These are phyloP conservation scores for Zelonia costaricensis DNA, from an alignment of 208 protist genomes.

Conservation along the genomic window DNA sequence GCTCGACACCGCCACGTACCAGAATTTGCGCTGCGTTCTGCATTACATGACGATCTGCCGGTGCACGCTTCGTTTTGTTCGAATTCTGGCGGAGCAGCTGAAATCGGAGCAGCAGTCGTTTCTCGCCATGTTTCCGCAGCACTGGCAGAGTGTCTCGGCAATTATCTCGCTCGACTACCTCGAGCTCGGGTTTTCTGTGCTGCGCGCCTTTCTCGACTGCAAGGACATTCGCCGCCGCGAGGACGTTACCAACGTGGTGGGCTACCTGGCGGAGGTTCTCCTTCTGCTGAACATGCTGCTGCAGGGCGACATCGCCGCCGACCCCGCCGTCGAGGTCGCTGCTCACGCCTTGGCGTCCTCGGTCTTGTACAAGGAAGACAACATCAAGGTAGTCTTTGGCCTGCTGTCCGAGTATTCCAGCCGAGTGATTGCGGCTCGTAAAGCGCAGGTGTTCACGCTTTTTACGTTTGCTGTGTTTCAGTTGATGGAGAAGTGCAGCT, in stretches of 20 bases:
- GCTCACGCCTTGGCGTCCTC: slow-evolving; percentile 83
- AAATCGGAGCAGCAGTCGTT: slow-evolving; percentile 43
- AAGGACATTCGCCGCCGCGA: slow-evolving; percentile 60
- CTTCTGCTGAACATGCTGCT: slow-evolving; percentile 74
- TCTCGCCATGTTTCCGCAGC: slow-evolving; percentile 59
- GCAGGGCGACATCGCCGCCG: slow-evolving; percentile 69
- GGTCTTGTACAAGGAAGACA: slow-evolving; percentile 83
- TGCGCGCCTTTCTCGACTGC: slow-evolving; percentile 67
- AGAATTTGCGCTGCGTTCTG: slow-evolving; percentile 48
- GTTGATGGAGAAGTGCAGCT: slow-evolving; percentile 88
- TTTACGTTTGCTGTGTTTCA: slow-evolving; percentile 80
- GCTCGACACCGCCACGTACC: slow-evolving; percentile 54
- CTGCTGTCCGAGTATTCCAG: slow-evolving; percentile 48
- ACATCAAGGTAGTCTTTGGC: slow-evolving; percentile 75
- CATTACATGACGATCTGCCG: slow-evolving; percentile 71
- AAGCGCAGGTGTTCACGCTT: slow-evolving; percentile 53
- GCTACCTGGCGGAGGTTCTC: slow-evolving; percentile 76
- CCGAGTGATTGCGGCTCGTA: slow-evolving; percentile 34
- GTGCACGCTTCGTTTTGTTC: slow-evolving; percentile 68
- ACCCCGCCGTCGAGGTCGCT: slow-evolving; percentile 61
- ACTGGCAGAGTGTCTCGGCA: slow-evolving; percentile 75
- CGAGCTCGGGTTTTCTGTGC: slow-evolving; percentile 58
- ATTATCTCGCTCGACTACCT: slow-evolving; percentile 79
- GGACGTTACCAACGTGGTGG: slow-evolving; percentile 53
- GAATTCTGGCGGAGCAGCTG: slow-evolving; percentile 56